phyloP scores from a whole-genome alignment of 352 stramenopile genomes.

The Phytopythium ostracodes region DNA sequence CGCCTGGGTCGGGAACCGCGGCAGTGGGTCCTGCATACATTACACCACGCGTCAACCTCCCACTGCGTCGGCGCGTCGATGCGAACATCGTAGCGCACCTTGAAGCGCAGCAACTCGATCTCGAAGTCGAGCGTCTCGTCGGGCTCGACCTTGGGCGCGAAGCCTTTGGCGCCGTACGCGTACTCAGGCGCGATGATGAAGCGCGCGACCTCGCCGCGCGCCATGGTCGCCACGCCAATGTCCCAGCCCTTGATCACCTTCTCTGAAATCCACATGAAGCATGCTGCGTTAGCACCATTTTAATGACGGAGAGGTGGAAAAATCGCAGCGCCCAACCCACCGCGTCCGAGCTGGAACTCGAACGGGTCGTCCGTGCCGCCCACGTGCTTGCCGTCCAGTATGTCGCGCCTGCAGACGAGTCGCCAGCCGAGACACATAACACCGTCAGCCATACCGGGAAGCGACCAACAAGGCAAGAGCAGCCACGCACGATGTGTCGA shows the following conservation, averaged over 20 bases:
- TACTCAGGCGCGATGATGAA: constrained; percentile 86
- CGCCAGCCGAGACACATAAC: too few relatives aligned
- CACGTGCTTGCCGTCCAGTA: constrained; percentile 76
- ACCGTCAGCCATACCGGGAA: neutral
- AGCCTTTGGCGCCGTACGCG: constrained; percentile 70
- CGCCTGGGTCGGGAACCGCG: constrained; percentile 78
- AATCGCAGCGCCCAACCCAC: constrained; percentile 17
- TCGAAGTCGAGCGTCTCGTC: constrained; percentile 86
- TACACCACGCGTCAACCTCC: constrained; percentile 3
- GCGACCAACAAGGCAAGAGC: neutral
- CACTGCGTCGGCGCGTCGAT: neutral
- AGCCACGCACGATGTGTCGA: constrained; percentile 70
- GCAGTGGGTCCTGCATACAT: constrained; percentile 52
- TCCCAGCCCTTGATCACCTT: constrained; percentile 88
- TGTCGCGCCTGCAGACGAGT: constrained; percentile 43
- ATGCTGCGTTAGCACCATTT: constrained; percentile 3
- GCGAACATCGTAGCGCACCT: constrained; percentile 25
- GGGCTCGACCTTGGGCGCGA: constrained; percentile 81
- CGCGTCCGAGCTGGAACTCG: constrained; percentile 79
- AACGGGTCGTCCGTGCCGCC: constrained; percentile 82
- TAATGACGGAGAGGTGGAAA: neutral
- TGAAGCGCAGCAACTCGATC: constrained; percentile 78
- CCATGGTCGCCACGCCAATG: constrained; percentile 81
- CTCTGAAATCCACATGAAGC: constrained; percentile 24
- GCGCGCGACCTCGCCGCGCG: constrained; percentile 63